phyloP scores from a whole-genome alignment of 139 green algal species.

The Chlorella sp. region DNA sequence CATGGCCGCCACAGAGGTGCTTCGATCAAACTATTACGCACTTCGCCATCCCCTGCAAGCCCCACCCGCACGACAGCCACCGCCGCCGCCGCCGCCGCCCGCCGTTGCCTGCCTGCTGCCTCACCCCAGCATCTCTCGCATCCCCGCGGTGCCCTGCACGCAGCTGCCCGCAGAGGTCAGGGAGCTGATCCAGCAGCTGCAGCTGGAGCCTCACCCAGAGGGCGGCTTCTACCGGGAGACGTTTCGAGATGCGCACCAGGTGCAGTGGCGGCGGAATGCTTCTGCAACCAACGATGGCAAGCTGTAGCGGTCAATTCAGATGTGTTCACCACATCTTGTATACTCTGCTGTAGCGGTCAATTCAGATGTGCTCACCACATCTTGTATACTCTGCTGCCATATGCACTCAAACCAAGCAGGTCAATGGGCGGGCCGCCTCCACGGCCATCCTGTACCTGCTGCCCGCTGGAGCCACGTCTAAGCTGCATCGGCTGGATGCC shows the following conservation, averaged over 20 bases:
- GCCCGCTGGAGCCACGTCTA: constrained; percentile 13
- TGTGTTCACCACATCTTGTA: too few relatives aligned
- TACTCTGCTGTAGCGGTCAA: too few relatives aligned
- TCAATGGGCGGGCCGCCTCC: background rate
- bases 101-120: background rate
- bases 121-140: too few relatives aligned
- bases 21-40: too few relatives aligned
- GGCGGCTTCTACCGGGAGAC: constrained; percentile 27
- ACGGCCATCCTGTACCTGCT: constrained; percentile 39
- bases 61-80: too few relatives aligned
- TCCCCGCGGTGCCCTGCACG: too few relatives aligned
- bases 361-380: too few relatives aligned
- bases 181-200: constrained; percentile 14
- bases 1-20: too few relatives aligned
- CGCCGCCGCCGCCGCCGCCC: background rate
- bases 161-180: background rate
- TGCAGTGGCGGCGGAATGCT: background rate
- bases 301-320: too few relatives aligned
- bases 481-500: constrained; percentile 30
- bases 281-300: too few relatives aligned
- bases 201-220: constrained; percentile 21
- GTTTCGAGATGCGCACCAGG: background rate
- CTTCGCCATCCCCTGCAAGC: too few relatives aligned
- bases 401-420: background rate
- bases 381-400: too few relatives aligned